Evolutionary conservation across 2,329 filamentous ascomycete species (phyloP), one percentile per base, ranked within the genome.

Genomic region (Clonostachys chloroleuca): DNA sequence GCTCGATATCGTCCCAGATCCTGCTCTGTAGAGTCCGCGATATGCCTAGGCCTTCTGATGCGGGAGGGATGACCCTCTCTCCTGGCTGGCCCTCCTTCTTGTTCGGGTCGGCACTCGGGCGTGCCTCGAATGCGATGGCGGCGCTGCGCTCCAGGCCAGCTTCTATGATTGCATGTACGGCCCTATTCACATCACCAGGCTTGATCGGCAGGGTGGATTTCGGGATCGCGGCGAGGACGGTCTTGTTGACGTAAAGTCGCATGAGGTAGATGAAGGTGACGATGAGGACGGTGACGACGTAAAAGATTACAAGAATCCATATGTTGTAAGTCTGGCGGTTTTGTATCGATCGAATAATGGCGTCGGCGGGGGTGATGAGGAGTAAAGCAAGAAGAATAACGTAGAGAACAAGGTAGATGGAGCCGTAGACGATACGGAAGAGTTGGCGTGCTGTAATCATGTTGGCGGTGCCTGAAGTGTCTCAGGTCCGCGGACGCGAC

Each of bases 191-290:
- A 62, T 96, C 91, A 53, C 86, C 87, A 62, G 89, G 88, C 56
- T 94, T 89, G 52, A 96, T 77, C 1, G 92, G 92, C 14, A 96
- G 80, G 79, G 89, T 95, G 46, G 81, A 73, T 64, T 92, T 94
- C 2, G 94, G 94, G 49, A 99, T 96, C 5, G 82, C 84, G 16
- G 84, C 81, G 9, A 97, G 77, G 9, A 88, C 83, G 42, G 79
- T 87, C 52, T 89, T 83, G 59, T 89, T 95, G 46, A 92, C 89
- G 67, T 92, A 96, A 17, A 96, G 79, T n/a, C 94, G 79, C 46
- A 84, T 81, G 47, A 84, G 79, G 64, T 95, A 96, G 58, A 96
- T 81, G 57, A 95, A 82, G 41, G 81, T 66, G 40, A 89, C 80
- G 46, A 91, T 69, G 42, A 88, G 51, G 42, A 86, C 73, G 13